A percentile compares a stretch with the other conserved stretches of the same genome.
Evolutionary conservation across 306 rosid genomes (phyloP).

Genomic region (Parietaria judaica): DNA sequence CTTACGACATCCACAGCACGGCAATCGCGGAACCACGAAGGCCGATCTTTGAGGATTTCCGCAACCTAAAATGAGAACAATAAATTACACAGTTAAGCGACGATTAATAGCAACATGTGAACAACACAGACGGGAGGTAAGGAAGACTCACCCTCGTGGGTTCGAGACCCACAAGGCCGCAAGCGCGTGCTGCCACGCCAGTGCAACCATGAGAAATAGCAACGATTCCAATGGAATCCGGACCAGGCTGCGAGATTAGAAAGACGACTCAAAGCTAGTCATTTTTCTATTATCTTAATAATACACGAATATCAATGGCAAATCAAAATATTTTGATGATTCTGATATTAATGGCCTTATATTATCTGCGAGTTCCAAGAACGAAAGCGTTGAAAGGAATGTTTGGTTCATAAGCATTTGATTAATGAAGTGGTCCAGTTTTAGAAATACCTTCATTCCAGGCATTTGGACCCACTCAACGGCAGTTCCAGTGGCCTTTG

Average conservation of each 20-base stretch:
- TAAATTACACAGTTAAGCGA: conserved; percentile 1
- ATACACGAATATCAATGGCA: too few relatives aligned
- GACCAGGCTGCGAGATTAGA: conserved; percentile 73
- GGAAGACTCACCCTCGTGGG: conserved; percentile 84
- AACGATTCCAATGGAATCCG: conserved; percentile 99
- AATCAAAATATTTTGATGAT: too few relatives aligned
- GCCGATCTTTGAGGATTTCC: conserved; percentile 96
- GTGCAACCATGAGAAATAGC: conserved; percentile 99
- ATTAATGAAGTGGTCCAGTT: background rate
- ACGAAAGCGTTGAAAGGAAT: background rate
- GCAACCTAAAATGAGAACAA: conserved; percentile 55
- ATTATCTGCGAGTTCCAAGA: background rate
- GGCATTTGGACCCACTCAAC: conserved; percentile 99
- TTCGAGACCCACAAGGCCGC: conserved; percentile 99
- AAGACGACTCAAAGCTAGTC: too few relatives aligned
- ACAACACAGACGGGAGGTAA: background rate
- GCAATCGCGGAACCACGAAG: conserved; percentile 95
- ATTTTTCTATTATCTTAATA: too few relatives aligned
- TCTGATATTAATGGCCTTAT: too few relatives aligned
- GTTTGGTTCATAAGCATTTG: background rate
- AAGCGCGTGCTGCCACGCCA: conserved; percentile 99
- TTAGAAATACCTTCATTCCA: conserved; percentile 89
- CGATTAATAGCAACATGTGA: conserved; percentile 3
- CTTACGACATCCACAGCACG: conserved; percentile 92
- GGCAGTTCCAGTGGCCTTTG: conserved; percentile 99